Percentiles rank a stretch among this genome's conserved stretches.
Evolutionary conservation across 306 rosid species (phyloP).

Genomic region (Mimosa bimucronata): DNA sequence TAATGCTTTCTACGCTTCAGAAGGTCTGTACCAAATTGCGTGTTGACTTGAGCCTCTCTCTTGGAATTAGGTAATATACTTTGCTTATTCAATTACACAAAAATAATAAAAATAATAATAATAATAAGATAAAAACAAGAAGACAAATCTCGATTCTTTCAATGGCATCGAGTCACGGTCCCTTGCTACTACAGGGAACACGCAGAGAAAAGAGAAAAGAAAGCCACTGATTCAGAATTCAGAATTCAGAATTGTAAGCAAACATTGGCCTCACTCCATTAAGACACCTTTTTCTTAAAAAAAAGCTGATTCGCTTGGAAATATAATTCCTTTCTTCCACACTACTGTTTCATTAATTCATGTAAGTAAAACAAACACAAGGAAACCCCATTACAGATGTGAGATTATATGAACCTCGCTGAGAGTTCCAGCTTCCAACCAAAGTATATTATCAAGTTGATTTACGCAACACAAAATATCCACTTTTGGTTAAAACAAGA

Average conservation of each 20-base stretch:
- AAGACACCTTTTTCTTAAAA: not conserved
- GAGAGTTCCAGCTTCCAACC: no score
- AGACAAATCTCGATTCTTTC: not conserved
- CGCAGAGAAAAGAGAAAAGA: not conserved
- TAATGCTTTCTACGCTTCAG: not conserved
- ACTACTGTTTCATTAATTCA: not conserved
- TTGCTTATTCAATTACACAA: not conserved
- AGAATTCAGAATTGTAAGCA: not conserved
- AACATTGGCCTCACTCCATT: not conserved
- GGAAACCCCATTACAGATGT: not conserved
- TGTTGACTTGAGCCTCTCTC: not conserved
- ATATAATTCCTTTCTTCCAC: not conserved
- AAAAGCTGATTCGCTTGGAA: constrained; percentile 10
- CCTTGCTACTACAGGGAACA: not conserved
- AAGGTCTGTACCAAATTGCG: not conserved
- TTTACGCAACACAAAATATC: no score
- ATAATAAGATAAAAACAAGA: not conserved
- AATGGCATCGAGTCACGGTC: not conserved
- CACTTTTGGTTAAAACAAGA: no score
- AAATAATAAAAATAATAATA: no score
- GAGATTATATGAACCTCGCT: no score
- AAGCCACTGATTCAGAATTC: not conserved
- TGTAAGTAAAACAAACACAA: not conserved
- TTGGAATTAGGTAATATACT: not conserved
- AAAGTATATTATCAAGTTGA: no score